Conservation (phyloP, 2,329 filamentous ascomycete genomes). For the Fusarium sp. region DNA sequence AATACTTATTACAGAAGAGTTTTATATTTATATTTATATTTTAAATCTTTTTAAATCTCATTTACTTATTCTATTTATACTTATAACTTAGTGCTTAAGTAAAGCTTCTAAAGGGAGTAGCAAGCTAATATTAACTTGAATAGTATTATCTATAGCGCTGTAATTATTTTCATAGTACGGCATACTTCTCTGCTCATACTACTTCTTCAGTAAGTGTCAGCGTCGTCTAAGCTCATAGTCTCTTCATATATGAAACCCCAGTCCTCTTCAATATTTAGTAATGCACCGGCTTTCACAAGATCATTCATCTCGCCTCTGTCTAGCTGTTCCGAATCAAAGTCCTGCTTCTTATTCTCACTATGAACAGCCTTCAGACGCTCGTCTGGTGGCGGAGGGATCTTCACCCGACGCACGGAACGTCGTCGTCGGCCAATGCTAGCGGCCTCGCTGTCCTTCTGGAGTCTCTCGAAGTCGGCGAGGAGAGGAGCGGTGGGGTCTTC, state of each 20-base stretch:
- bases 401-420: slow-evolving; percentile 45
- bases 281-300: slow-evolving; percentile 43
- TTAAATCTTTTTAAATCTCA: background rate
- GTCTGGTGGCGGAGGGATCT: slow-evolving; percentile 23
- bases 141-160: background rate
- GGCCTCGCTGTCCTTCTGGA: slow-evolving; percentile 57
- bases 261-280: slow-evolving; percentile 49
- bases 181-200: background rate
- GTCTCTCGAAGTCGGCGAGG: slow-evolving; percentile 54
- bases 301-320: slow-evolving; percentile 28
- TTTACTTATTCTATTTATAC: background rate
- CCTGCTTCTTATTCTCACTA: slow-evolving; percentile 41
- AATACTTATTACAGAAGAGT: background rate
- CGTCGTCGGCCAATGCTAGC: slow-evolving; percentile 41
- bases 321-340: slow-evolving; percentile 46
- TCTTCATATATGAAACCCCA: slow-evolving; percentile 52
- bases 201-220: background rate
- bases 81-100: background rate
- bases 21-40: background rate
- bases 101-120: background rate
- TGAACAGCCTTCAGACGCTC: slow-evolving; percentile 34
- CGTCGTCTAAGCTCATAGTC: slow-evolving; percentile 13
- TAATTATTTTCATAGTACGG: background rate
- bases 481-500: slow-evolving; percentile 58
- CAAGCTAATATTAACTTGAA: background rate